Percentiles rank a stretch among this genome's conserved stretches.
phyloP scores from a whole-genome alignment of 768 basidiomycete species.

The Lactarius hatsudake region DNA sequence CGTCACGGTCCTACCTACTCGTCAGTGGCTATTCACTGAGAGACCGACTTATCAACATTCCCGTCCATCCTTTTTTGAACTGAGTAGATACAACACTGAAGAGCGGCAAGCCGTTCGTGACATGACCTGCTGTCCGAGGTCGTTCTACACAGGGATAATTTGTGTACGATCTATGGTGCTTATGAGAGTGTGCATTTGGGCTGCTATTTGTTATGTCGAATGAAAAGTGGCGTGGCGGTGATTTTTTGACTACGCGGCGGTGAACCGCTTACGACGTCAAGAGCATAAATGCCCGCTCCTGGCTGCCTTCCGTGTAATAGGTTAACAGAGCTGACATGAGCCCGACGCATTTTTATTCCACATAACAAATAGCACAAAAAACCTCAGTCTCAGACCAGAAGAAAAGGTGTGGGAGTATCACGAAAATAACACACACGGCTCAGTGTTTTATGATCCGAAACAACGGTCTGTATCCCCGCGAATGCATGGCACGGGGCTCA shows the following conservation, averaged over 20 bases:
- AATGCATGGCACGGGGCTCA: background rate
- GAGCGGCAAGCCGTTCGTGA: no score
- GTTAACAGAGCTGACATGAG: background rate
- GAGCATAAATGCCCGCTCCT: background rate
- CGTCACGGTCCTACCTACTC: no score
- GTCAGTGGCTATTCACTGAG: no score
- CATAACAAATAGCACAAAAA: background rate
- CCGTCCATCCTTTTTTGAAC: no score
- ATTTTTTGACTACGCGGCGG: background rate
- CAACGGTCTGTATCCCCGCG: slow-evolving; percentile 13
- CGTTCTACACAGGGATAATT: no score
- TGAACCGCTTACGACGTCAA: background rate
- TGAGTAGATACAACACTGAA: no score
- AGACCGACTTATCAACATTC: no score
- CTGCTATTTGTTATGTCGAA: background rate
- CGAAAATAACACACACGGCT: background rate
- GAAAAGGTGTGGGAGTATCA: background rate
- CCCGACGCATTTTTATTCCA: background rate
- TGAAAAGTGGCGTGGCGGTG: background rate
- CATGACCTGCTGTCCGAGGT: no score
- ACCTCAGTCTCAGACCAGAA: background rate
- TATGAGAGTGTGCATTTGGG: background rate
- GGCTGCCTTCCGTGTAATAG: background rate
- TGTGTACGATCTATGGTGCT: no score
- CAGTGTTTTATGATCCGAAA: background rate